phyloP scores from a whole-genome alignment of 2,329 filamentous ascomycete genomes.

The Verticillium alfalfae region DNA sequence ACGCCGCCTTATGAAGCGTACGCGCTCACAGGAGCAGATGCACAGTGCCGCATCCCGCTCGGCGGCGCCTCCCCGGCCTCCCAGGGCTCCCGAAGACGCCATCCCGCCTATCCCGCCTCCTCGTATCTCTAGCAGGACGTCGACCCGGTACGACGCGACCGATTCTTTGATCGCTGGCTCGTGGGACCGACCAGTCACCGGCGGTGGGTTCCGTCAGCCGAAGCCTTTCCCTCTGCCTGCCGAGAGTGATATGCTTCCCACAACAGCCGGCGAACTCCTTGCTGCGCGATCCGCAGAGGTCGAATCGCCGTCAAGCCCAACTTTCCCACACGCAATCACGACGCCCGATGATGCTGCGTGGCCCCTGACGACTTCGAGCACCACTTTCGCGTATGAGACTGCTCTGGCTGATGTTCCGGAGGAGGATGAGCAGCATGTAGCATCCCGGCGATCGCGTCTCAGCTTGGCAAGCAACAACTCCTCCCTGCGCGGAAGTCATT shows the following conservation, averaged over 20 bases:
- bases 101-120: conserved; percentile 41
- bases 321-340: conserved; percentile 33
- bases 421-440: conserved; percentile 49
- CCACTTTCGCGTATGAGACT: conserved; percentile 30
- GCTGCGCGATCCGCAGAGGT: conserved; percentile 10
- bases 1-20: conserved; percentile 34
- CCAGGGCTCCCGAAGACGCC: conserved; percentile 36
- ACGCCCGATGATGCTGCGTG: conserved; percentile 36
- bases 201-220: conserved; percentile 38
- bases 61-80: conserved; percentile 32
- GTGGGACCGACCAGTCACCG: conserved; percentile 38
- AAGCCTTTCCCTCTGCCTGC: conserved; percentile 28
- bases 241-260: conserved; percentile 13
- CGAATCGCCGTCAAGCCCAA: conserved; percentile 15
- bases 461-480: conserved; percentile 43
- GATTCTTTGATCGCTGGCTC: conserved; percentile 27
- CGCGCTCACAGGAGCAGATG: conserved; percentile 45
- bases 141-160: conserved; percentile 34
- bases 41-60: conserved; percentile 38
- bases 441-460: conserved; percentile 29
- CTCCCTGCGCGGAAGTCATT: conserved; percentile 49
- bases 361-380: conserved; percentile 32
- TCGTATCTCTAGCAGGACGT: conserved; percentile 50
- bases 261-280: conserved; percentile 5
- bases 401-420: conserved; percentile 56